Base-by-base conservation (phyloP, 768 basidiomycete species). In the Cystofilobasidium capitatum region DNA sequence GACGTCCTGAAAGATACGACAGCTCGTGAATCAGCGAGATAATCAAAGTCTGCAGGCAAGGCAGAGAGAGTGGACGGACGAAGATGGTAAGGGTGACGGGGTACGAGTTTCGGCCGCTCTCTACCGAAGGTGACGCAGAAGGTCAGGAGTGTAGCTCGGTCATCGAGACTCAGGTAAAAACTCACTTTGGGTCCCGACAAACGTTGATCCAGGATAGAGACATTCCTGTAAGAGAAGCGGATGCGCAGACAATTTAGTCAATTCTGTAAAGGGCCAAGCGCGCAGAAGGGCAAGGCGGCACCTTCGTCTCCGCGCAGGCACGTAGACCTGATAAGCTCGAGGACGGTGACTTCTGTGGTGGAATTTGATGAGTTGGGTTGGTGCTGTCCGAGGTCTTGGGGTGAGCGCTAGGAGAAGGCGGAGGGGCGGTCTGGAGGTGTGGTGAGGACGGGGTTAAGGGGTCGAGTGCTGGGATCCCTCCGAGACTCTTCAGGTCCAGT, bases 11-110 rank as follows among this genome's bases (percentile, higher is more conserved):
- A n/a, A 17, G 44, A 47, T 20, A n/a, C n/a, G 22, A 2, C 1
- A 5, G 36, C 24, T 9, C n/a, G 54, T 17, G 22, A 49, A 14
- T 61, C 55, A 9, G 54, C n/a, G 54, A 22, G 54, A n/a, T n/a
- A 14, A 55, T 17, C 54, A 26, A 8, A 22, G 0, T n/a, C 35
- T 36, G 40, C 17, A 22, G 31, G 2, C 22, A 37, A 33, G 24
- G 24, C 49, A 20, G 29, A 40, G 40, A 10, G 12, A 17, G 39
- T 17, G 49, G 24, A 63, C 29, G 49, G 77, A 94, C 91, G 76
- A 91, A 84, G 63, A 98, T 88, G 65, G 87, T 88, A 65, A 98
- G 91, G 73, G 85, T 87, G 47, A 97, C 94, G 70, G 94, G 90
- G 80, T 97, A 97, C 74, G 87, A 88, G 75, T 88, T 93, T 72